phyloP scores from a whole-genome alignment of 176 grass and related monocot species.

The Raddia guianensis region DNA sequence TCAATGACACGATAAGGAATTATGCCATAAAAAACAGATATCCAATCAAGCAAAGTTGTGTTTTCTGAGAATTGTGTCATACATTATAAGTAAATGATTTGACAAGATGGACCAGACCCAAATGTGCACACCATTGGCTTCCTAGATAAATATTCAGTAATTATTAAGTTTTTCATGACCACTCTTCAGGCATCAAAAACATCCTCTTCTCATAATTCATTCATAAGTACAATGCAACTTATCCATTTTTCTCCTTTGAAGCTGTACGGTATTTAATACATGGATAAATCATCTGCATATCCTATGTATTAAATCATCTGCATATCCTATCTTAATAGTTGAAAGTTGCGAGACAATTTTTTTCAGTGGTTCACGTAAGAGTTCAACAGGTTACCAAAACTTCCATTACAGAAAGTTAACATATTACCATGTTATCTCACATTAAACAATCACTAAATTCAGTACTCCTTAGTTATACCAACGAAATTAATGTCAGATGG shows the following conservation, averaged over 20 bases:
- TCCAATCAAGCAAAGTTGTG: slow-evolving; percentile 1
- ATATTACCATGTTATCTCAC: background rate
- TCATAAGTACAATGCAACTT: background rate
- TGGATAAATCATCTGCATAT: background rate
- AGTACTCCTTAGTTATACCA: background rate
- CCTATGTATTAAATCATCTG: slow-evolving; percentile 3
- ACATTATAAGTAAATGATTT: background rate
- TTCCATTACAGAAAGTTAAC: background rate
- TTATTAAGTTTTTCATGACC: background rate
- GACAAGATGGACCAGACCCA: background rate
- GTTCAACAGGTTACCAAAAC: background rate
- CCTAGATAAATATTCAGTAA: slow-evolving; percentile 5
- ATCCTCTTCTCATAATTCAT: background rate
- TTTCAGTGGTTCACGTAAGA: background rate
- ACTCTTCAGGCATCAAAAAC: background rate
- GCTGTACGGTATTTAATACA: slow-evolving; percentile 5
- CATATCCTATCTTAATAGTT: background rate
- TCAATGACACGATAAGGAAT: too few species aligned
- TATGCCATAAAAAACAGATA: background rate
- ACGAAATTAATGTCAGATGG: background rate
- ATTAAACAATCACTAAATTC: background rate
- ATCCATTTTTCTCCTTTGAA: background rate
- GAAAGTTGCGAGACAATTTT: background rate
- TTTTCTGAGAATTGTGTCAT: background rate
- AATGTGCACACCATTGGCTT: background rate